Base-by-base conservation (phyloP, 306 rosid species). In the Mimosa bimucronata region DNA sequence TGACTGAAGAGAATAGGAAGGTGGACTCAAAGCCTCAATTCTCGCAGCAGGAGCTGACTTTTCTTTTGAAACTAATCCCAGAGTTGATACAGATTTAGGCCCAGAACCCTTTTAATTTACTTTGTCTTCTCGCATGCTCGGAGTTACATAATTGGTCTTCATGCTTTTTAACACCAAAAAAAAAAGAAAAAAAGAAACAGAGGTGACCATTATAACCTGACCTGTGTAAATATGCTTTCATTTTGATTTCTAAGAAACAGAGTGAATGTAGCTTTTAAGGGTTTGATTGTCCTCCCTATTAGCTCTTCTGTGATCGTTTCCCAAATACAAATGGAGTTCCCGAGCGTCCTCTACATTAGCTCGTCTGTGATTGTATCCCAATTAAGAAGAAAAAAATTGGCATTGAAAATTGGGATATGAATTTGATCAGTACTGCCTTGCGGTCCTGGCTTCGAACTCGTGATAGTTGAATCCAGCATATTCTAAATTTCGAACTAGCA, bases 61-160 rank as follows among this genome's bases (percentile, higher is more conserved):
- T 96, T 80, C 89, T 96, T 66, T 75, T 88, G 78, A 96, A 89
- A 75, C 98, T 96, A 75, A 93, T 96, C 64, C 99, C 97, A 3
- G 88, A 93, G 58, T 48, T 48, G 55, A 48, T 48, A 48, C 55
- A 48, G 5, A 73, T 71, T 15, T 91, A 46, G 83, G 10, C 38
- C 12, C 1, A 60, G 21, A 4, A 2, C 14, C n/a, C 0, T 52
- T 18, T 16, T 31, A 40, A 29, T 31, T 57, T 53, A n/a, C 64
- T 73, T 45, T 37, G 29, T 71, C 66, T 6, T 45, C 44, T 9
- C 48, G 50, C 75, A 7, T 40, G 28, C 58, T 50, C 6, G n/a
- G 25, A 44, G 18, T 58, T 0, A 19, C 50, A 70, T 41, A 10
- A 13, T 44, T 10, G 48, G 48, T 44, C 50, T 48, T 15, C 53